Base-by-base conservation (phyloP, 495 filamentous ascomycete genomes). In the Endocarpon pusillum region DNA sequence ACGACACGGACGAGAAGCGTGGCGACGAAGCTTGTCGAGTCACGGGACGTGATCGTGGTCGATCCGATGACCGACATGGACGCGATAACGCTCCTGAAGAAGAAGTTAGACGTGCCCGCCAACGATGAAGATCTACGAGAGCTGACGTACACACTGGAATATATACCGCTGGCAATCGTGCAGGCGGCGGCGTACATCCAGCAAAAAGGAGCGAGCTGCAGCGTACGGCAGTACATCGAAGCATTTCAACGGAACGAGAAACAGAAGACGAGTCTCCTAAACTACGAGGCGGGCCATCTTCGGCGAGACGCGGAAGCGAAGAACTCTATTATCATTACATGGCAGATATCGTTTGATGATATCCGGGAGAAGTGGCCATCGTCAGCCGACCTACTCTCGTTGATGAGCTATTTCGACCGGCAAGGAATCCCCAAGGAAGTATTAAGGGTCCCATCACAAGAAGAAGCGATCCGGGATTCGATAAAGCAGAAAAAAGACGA, bases 121-220 rank as follows among this genome's bases (percentile, higher is more conserved):
- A 27, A 42, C 21, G 25, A 27, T 7, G 28, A 47, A 15, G 31
- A 38, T 24, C 42, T 34, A 10, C 30, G 17, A 10, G 32, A 52
- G 17, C 52, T 67, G 1, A 41, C 51, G 11, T 35, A 36, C 17
- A 49, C 44, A 16, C 54, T 69, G 3, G 61, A 63, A 9, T 52
- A 38, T 28, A 52, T 70, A 38, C 61, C 67, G 12, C 56, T 69
- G 8, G 62, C 64, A 3, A 66, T 69, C 21, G 48, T 47, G 9
- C 62, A 70, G 42, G 62, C 62, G 3, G 60, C 60, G 4, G 53
- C 49, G 3, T 69, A 61, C 40, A 66, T 70, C 33, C 40, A 10
- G n/a, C 38, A 48, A 19, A 38, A 42, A 19, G 35, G 32, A 21
- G 48, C 47, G 5, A 37, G 56, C 3, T 44, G 19, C 38, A 52